Evolutionary conservation across 257 asterid species (phyloP).

Genomic region (Vinca minor): DNA sequence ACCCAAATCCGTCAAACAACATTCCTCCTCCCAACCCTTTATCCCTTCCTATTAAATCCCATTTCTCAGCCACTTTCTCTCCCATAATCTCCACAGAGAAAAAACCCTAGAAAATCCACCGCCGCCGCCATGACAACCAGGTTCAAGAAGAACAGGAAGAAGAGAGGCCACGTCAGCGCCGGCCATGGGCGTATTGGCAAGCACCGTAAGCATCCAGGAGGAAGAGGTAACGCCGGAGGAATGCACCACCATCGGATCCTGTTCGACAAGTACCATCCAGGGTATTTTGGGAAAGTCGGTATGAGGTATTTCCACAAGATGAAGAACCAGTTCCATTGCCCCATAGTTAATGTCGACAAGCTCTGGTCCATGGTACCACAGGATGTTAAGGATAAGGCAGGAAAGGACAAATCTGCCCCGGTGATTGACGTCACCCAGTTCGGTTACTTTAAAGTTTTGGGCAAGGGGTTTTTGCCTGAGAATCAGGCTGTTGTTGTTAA

Average conservation of each 20-base stretch:
- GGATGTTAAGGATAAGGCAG: conserved; percentile 1
- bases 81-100: no score
- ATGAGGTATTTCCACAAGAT: conserved; percentile 20
- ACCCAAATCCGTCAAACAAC: background rate
- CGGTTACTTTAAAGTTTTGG: conserved; percentile 14
- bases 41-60: background rate
- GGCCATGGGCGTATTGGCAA: conserved; percentile 37
- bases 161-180: conserved; percentile 43
- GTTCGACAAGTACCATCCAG: conserved; percentile 36
- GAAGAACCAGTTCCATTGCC: conserved; percentile 10
- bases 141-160: conserved; percentile 34
- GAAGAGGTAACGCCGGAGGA: conserved; percentile 34
- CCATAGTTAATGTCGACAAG: conserved; percentile 10
- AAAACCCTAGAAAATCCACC: background rate
- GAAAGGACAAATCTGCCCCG: conserved; percentile 2
- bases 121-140: conserved; percentile 31
- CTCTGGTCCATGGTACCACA: conserved; percentile 11
- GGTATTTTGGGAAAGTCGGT: conserved; percentile 33
- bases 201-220: conserved; percentile 36
- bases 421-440: conserved; percentile 10
- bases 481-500: conserved; percentile 12
- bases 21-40: background rate
- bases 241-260: conserved; percentile 38
- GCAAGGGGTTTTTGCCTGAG: conserved; percentile 12
- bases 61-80: conserved; percentile 2